Base-by-base conservation (phyloP, 1,139 yeast species). In the Candida gigantensis region DNA sequence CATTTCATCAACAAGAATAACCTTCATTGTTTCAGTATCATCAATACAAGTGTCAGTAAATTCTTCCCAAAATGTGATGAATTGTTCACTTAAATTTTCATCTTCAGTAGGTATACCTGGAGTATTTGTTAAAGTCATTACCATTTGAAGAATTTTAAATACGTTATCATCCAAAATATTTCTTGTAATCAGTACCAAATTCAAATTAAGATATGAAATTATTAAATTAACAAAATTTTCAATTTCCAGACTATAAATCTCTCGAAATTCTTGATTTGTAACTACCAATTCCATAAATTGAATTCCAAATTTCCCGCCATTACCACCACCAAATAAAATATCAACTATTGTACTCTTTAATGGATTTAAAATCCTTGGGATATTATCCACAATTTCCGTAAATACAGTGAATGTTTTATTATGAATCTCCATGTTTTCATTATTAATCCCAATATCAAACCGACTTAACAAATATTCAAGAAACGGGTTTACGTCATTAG, bases 1-100 rank as follows among this genome's bases (percentile, higher is more conserved):
- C 16, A 30, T 17, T 21, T 58, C 24, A 69, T 47, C 5, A 4
- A 6, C 10, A 15, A 74, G 47, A 2, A 65, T 32, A 11, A 54
- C 53, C 33, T 57, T 48, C n/a, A 76, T 50, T 1, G 64, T 46
- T 13, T 66, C 83, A n/a, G 60, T 71, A 39, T 78, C 83, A 46
- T 77, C 83, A 13, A 73, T 62, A 40, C 74, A 77, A 1, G 77
- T 71, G 43, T 85, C 94, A 7, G 83, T 79, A 36, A 84, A 68
- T 40, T 81, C 83, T 37, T 77, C 76, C 97, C 97, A 92, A 52
- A 89, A 87, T 36, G 81, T 81, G 4, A 86, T 66, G 47, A 88
- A 68, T 39, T 80, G 82, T 30, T 73, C 77, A 11, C 95, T 83
- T 9, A 85, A 63, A 11, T 62, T 62, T 53, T 90, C 96, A 18